A percentile compares a stretch with the other conserved stretches of the same genome.
Conservation (phyloP, 805 yeast genomes). For the Yarrowia keelungensis region DNA sequence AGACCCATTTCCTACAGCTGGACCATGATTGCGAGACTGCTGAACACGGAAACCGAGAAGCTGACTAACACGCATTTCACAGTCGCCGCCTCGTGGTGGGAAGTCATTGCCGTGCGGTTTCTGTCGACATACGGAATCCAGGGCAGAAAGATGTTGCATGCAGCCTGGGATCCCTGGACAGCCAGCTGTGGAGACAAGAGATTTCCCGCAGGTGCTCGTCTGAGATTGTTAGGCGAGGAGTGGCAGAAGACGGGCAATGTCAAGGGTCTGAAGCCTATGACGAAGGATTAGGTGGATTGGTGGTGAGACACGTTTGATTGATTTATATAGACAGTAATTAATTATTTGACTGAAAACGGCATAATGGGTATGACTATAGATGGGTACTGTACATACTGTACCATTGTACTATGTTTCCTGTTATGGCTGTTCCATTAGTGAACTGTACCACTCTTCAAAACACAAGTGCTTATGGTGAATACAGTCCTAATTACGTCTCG, state of each 20-base stretch:
- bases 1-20: slow-evolving; percentile 66
- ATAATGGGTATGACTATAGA: no score
- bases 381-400: no score
- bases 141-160: slow-evolving; percentile 64
- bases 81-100: slow-evolving; percentile 90
- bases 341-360: no score
- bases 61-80: slow-evolving; percentile 74
- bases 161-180: slow-evolving; percentile 62
- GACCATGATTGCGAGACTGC: slow-evolving; percentile 73
- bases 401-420: no score
- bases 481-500: no score
- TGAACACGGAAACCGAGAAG: slow-evolving; percentile 60
- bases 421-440: no score
- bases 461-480: no score
- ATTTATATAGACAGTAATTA: no score
- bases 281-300: neutral
- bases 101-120: slow-evolving; percentile 70
- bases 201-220: slow-evolving; percentile 79
- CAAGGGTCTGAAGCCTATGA: slow-evolving; percentile 41
- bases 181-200: slow-evolving; percentile 57
- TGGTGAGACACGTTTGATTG: no score
- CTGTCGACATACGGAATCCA: slow-evolving; percentile 68
- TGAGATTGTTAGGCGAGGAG: slow-evolving; percentile 80
- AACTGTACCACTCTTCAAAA: no score
- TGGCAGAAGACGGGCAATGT: slow-evolving; percentile 62